Evolutionary conservation across 2,329 filamentous ascomycete genomes (phyloP), one percentile per base, ranked within the genome.

Genomic region (Penicillium sp.): DNA sequence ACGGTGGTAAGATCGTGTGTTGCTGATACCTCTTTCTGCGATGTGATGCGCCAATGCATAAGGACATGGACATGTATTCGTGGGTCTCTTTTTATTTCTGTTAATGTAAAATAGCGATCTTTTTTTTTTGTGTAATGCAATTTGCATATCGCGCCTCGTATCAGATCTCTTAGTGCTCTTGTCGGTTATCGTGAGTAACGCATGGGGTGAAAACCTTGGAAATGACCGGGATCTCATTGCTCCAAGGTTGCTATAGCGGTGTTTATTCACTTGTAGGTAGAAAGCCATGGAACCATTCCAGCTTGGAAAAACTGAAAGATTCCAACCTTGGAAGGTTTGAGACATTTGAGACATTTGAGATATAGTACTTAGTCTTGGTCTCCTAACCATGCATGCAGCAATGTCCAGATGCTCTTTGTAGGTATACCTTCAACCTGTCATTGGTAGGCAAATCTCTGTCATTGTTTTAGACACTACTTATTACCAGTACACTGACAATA

Each of bases 41-140:
- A 40, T 47, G 38, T 50, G 34, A 27, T 32, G 27, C 52, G 50
- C 47, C 41, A 40, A 40, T 40, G 38, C 38, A 40, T 7, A 49
- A 56, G 47, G 46, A 39, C 53, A 49, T 59, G 47, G 46, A 41
- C 53, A 48, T 36, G 46, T 31, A 34, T 21, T 51, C 41, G 39
- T 46, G 22, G 48, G 42, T 51, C 32, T 34, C 42, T 43, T 38
- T 51, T 48, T 55, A 32, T 50, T 32, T 32, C 50, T 48, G 50
- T 56, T 60, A 53, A 54, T 63, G 57, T 62, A 60, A 48, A 51
- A 55, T 58, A 61, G 58, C 59, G 55, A 55, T 44, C 53, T 59
- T 38, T 54, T 47, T 50, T 47, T 50, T 48, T 62, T 53, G 44
- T 54, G 44, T 14, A 39, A 50, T n/a, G 13, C 21, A 18, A 24